A percentile compares a stretch with the other conserved stretches of the same genome.
Evolutionary conservation across 352 stramenopile genomes (phyloP).

Genomic region (Phytophthora nicotianae): DNA sequence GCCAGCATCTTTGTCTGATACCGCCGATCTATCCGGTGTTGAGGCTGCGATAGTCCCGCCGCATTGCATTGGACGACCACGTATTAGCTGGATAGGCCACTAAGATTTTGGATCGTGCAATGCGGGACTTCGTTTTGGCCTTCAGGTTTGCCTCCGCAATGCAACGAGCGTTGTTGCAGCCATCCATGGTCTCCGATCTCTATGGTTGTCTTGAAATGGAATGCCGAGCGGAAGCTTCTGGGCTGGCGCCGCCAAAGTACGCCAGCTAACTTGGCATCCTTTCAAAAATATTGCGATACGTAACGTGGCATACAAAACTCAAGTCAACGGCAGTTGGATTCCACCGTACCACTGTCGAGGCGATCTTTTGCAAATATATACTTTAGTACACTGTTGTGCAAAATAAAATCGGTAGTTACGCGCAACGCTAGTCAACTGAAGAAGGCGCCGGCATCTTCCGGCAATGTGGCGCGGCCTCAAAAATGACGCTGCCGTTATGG

Average conservation of each 20-base stretch:
- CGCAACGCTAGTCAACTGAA: constrained; percentile 19
- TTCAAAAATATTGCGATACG: constrained; percentile 38
- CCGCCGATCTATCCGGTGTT: constrained; percentile 32
- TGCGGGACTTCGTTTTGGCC: constrained; percentile 4
- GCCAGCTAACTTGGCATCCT: constrained; percentile 38
- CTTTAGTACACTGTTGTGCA: neutral
- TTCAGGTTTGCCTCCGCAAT: constrained; percentile 7
- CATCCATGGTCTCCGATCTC: constrained; percentile 10
- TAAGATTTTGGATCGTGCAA: constrained; percentile 11
- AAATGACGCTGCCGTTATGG: constrained; percentile 10
- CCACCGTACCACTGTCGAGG: constrained; percentile 24
- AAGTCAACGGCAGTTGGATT: constrained; percentile 3
- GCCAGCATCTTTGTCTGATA: constrained; percentile 26
- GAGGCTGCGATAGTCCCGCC: constrained; percentile 18
- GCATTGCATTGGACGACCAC: constrained; percentile 15
- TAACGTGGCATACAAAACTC: constrained; percentile 22
- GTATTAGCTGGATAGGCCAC: constrained; percentile 28
- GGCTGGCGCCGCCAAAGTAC: constrained; percentile 27
- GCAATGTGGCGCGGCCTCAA: neutral
- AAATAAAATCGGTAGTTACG: neutral
- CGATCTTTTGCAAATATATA: constrained; percentile 11
- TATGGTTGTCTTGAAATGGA: constrained; percentile 3
- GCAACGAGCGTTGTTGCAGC: constrained; percentile 8
- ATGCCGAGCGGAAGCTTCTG: constrained; percentile 28
- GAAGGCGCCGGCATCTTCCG: constrained; percentile 18